These are phyloP conservation scores for Alternaria consortialis DNA, from an alignment of 2,329 filamentous ascomycete genomes.

Conservation along the genomic window DNA sequence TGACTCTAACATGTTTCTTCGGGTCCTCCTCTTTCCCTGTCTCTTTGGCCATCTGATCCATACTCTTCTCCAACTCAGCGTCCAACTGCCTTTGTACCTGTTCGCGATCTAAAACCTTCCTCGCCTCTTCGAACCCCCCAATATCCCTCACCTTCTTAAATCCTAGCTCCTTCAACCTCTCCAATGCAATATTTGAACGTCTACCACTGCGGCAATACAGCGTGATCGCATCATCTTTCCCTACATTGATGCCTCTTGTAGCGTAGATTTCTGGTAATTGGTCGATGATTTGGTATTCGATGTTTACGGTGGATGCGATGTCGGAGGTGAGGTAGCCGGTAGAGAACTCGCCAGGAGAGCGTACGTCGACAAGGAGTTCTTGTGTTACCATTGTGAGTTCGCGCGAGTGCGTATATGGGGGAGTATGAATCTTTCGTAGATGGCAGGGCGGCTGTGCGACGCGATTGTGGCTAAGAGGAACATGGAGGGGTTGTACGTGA, in stretches of 20 bases:
- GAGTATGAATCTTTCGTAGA: neutral
- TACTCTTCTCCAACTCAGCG: slow-evolving; percentile 6
- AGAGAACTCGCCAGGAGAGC: slow-evolving; percentile 47
- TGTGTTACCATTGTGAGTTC: slow-evolving; percentile 9
- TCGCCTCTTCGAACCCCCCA: slow-evolving; percentile 48
- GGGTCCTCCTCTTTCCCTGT: slow-evolving; percentile 5
- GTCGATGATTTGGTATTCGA: slow-evolving; percentile 49
- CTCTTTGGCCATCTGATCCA: neutral
- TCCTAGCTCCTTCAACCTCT: slow-evolving; percentile 40
- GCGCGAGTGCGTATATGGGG: neutral
- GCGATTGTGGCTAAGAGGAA: neutral
- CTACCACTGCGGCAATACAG: slow-evolving; percentile 51
- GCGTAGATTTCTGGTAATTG: slow-evolving; percentile 36
- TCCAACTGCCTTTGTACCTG: slow-evolving; percentile 29
- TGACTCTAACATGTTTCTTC: slow-evolving; percentile 28
- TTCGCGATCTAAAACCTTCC: slow-evolving; percentile 40
- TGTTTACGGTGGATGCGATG: slow-evolving; percentile 45
- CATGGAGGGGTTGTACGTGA: neutral
- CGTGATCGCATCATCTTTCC: slow-evolving; percentile 44
- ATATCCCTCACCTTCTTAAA: slow-evolving; percentile 46
- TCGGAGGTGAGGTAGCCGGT: slow-evolving; percentile 41
- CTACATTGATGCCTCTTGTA: slow-evolving; percentile 24
- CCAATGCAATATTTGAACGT: slow-evolving; percentile 45
- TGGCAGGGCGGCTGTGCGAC: neutral
- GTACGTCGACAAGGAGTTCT: slow-evolving; percentile 48